Evolutionary conservation across 2,329 filamentous ascomycete genomes (phyloP), one percentile per base, ranked within the genome.

Genomic region (Colletotrichum graminicola): DNA sequence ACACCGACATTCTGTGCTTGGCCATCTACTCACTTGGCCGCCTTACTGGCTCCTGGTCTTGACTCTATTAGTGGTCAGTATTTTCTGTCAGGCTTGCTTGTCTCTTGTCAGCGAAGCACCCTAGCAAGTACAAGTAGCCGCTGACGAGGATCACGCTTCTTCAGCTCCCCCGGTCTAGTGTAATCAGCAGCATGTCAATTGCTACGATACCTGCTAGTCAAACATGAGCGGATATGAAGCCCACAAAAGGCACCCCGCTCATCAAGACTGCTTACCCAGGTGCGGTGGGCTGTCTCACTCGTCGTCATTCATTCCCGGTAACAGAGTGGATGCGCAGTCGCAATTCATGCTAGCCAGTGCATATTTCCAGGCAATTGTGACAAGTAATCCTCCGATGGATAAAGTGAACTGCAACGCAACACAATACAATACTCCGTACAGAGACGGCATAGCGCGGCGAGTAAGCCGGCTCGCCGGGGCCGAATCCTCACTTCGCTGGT

Each of bases 351-450:
- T 60, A 59, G 41, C n/a, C 21, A 5, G 68, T 57, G 47, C 67
- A 51, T 67, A 56, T 62, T 57, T 62, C 45, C 63, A 67, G 52
- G 52, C 41, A 36, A 36, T 8, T 8, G 34, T 11, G 11, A 36
- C 34, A 26, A 71, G 51, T 67, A 71, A 67, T 43, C 56, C 64
- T 71, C 68, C 68, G 64, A 59, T 57, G 59, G 29, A 71, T 59
- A 63, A 39, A 59, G 57, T 62, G 57, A 41, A 62, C 36, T 67
- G 68, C 57, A 59, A 71, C 63, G 52, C 56, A 62, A 62, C 62
- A 70, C 55, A 60, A 29, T 16, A 16, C 14, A 60, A 29, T 8
- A n/a, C n/a, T n/a, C n/a, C n/a, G n/a, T n/a, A 16, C 47, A 23
- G 21, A 66, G 51, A 47, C 47, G 18, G 43, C 62, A 55, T 55